A percentile compares a stretch with the other conserved stretches of the same genome.
Conservation (phyloP, 352 stramenopile genomes). For the Elongisporangium anandrum region DNA sequence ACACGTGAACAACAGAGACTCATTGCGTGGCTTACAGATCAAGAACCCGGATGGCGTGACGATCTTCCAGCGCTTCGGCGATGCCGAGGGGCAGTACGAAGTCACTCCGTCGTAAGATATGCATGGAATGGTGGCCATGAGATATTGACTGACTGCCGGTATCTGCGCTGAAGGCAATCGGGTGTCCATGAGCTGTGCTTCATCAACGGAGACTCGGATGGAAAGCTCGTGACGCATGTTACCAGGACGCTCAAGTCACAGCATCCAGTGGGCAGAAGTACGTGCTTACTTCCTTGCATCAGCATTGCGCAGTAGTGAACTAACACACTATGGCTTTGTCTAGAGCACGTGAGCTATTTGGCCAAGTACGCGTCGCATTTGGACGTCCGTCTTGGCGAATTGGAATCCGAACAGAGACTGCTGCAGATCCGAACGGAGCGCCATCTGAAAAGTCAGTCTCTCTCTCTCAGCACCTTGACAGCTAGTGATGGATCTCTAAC, state of each 20-base stretch:
- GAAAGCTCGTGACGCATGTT: constrained; percentile 78
- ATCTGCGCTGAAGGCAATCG: constrained; percentile 22
- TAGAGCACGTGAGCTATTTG: constrained; percentile 75
- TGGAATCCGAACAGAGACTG: constrained; percentile 74
- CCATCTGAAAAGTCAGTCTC: constrained; percentile 58
- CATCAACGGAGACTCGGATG: constrained; percentile 61
- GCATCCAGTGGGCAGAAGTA: constrained; percentile 74
- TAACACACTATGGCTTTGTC: constrained; percentile 1
- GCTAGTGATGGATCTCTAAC: not conserved
- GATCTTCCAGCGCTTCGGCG: constrained; percentile 49
- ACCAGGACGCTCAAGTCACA: constrained; percentile 78
- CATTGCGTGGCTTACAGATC: constrained; percentile 16
- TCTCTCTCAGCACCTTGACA: not conserved
- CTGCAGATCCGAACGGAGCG: constrained; percentile 73
- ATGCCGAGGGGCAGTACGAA: constrained; percentile 71
- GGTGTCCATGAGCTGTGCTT: constrained; percentile 75
- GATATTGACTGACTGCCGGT: not conserved
- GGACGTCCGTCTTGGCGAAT: constrained; percentile 70
- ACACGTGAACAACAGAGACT: not conserved
- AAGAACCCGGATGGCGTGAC: constrained; percentile 58
- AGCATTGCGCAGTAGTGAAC: constrained; percentile 1
- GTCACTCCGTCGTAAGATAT: constrained; percentile 49
- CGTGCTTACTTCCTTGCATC: not conserved
- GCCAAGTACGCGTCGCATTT: constrained; percentile 81
- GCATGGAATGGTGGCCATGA: not conserved